A percentile compares a stretch with the other conserved stretches of the same genome.
Evolutionary conservation across 768 basidiomycete species (phyloP).

Genomic region (Lepiota subincarnata): DNA sequence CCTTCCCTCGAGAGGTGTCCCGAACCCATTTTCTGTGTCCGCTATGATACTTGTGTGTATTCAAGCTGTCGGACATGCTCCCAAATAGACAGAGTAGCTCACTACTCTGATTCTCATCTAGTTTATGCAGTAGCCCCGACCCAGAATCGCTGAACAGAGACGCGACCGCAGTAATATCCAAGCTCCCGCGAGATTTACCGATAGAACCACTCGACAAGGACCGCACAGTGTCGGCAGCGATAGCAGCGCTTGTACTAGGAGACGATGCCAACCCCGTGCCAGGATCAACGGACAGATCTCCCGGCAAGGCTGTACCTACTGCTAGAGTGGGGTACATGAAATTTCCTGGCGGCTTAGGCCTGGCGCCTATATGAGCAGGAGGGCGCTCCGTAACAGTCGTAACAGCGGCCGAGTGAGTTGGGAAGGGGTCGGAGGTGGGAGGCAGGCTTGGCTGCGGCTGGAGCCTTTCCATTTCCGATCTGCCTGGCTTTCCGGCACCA

Average conservation of each 20-base stretch:
- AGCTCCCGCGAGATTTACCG: background rate
- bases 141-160: background rate
- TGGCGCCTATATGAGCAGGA: background rate
- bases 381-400: background rate
- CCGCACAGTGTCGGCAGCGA: background rate
- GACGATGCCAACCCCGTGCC: background rate
- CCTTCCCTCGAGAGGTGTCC: background rate
- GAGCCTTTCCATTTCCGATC: too few species aligned
- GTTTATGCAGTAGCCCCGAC: background rate
- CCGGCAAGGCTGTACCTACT: background rate
- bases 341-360: background rate
- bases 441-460: too few species aligned
- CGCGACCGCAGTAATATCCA: background rate
- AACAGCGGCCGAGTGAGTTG: too few species aligned
- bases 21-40: background rate
- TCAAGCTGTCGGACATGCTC: background rate
- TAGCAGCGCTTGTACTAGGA: background rate
- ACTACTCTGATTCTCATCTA: background rate
- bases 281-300: background rate
- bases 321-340: background rate
- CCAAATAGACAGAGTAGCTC: constrained; percentile 10
- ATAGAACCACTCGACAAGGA: background rate
- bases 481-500: too few species aligned
- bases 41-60: background rate
- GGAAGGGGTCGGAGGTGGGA: too few species aligned